These are phyloP conservation scores for Panicum hallii DNA, from an alignment of 202 grass and related monocot genomes.

Conservation along the genomic window DNA sequence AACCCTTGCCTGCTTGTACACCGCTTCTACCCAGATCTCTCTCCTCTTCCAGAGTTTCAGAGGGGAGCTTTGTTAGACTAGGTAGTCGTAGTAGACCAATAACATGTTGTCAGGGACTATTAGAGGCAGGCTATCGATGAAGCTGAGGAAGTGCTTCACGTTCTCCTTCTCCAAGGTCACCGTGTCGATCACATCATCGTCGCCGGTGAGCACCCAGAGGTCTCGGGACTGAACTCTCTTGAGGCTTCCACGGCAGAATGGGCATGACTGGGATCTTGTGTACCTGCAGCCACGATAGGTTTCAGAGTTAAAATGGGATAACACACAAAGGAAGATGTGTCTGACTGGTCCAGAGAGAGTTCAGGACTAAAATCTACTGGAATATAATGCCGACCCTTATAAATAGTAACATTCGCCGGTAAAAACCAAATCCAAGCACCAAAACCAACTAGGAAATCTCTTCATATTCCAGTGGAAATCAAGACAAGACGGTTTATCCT, in stretches of 20 bases:
- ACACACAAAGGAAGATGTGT: neutral
- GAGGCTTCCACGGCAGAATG: slow-evolving; percentile 94
- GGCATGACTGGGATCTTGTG: slow-evolving; percentile 87
- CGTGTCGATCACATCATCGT: slow-evolving; percentile 83
- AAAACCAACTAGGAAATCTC: neutral
- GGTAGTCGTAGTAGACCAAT: slow-evolving; percentile 94
- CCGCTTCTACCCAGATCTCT: slow-evolving; percentile 28
- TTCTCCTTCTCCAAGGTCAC: slow-evolving; percentile 82
- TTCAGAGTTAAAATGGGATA: slow-evolving; percentile 14
- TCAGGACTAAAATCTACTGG: neutral
- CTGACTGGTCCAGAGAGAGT: neutral
- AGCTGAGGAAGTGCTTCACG: slow-evolving; percentile 81
- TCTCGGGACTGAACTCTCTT: slow-evolving; percentile 83
- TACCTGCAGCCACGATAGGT: slow-evolving; percentile 63
- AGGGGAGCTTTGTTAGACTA: slow-evolving; percentile 55
- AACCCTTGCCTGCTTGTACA: slow-evolving; percentile 47
- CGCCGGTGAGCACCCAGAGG: slow-evolving; percentile 92
- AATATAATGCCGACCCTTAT: neutral
- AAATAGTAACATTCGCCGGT: neutral
- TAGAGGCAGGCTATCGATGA: slow-evolving; percentile 91
- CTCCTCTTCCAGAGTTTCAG: slow-evolving; percentile 21
- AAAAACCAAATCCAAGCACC: neutral
- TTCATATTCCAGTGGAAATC: neutral
- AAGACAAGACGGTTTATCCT: neutral
- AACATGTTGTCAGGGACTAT: slow-evolving; percentile 84